Evolutionary conservation across 768 basidiomycete genomes (phyloP), one percentile per base, ranked within the genome.

Genomic region (Mycena vulgaris): DNA sequence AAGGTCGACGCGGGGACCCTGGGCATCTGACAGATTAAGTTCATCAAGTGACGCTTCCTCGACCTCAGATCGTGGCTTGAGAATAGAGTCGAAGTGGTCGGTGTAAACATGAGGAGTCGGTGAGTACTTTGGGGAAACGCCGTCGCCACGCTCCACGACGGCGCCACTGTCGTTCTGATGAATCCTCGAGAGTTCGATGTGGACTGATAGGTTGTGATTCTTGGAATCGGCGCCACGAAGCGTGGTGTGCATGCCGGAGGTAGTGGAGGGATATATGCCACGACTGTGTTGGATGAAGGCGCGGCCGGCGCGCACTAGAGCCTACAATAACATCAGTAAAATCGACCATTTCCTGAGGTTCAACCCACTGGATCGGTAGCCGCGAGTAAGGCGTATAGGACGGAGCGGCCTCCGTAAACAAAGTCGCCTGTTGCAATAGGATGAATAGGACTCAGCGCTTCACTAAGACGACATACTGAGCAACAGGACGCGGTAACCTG

Each of bases 341-440:
- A 21, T 6, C 19, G 21, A 16, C 13, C 13, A 30, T 28, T n/a
- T 13, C 25, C 5, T 3, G 13, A 1, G 5, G 23, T 37, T 49
- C 19, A 3, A 61, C 72, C 17, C 21, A 74, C 72, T 31, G 72
- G 72, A 48, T 74, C 72, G 2, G 66, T 49, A 11, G 62, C 65
- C 7, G 72, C 62, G 4, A 74, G 56, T 11, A 67, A 55, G 3
- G 61, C 73, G 40, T 74, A 74, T 2, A 74, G 31, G 11, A 74
- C 42, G 17, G 72, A 55, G 21, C 72, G 69, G 16, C 72, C 72
- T 19, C 72, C 72, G 35, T 73, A 73, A 14, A 67, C 51, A 14
- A 53, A 60, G 39, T 70, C 68, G 52, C 66, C 72, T 73, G 47
- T 21, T 30, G 1, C 21, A 30, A 10, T 35, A 25, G 28, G 16